These are phyloP conservation scores for Meira nashicola DNA, from an alignment of 1,284 basidiomycete genomes.

Conservation along the genomic window DNA sequence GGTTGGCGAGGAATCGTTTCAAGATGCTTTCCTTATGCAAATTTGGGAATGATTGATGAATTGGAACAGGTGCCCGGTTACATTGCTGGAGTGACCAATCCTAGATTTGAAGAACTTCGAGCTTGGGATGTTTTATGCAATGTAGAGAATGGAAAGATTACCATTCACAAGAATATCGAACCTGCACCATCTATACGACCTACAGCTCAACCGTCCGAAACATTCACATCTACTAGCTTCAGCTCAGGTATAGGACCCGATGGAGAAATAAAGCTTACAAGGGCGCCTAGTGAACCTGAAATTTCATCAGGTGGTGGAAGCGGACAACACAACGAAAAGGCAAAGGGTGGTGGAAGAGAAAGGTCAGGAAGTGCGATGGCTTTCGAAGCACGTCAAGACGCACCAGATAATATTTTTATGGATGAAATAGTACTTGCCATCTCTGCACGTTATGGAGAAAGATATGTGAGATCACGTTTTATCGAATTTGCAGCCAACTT, in stretches of 20 bases:
- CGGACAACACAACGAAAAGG: background rate
- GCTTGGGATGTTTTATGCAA: slow-evolving; percentile 91
- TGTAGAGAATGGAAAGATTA: slow-evolving; percentile 76
- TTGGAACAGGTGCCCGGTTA: slow-evolving; percentile 82
- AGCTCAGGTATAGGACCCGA: slow-evolving; percentile 13
- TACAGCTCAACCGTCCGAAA: slow-evolving; percentile 39
- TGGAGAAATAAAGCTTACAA: background rate
- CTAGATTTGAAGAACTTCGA: slow-evolving; percentile 79
- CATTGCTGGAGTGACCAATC: slow-evolving; percentile 93
- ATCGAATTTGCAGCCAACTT: slow-evolving; percentile 72
- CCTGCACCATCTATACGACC: slow-evolving; percentile 26
- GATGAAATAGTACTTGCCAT: slow-evolving; percentile 79
- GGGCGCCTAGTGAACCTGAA: slow-evolving; percentile 11
- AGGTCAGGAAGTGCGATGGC: background rate
- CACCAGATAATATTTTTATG: slow-evolving; percentile 76
- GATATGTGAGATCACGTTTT: slow-evolving; percentile 70
- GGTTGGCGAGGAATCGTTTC: slow-evolving; percentile 73
- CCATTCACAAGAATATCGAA: slow-evolving; percentile 76
- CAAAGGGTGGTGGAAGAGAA: slow-evolving; percentile 6
- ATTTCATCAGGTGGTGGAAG: background rate
- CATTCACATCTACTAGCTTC: slow-evolving; percentile 29
- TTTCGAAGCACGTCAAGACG: slow-evolving; percentile 48
- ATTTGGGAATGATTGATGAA: slow-evolving; percentile 78
- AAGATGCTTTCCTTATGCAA: slow-evolving; percentile 88
- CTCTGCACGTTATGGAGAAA: slow-evolving; percentile 70